Evolutionary conservation across 768 basidiomycete species (phyloP).

Genomic region (Rhodotorula graminis): DNA sequence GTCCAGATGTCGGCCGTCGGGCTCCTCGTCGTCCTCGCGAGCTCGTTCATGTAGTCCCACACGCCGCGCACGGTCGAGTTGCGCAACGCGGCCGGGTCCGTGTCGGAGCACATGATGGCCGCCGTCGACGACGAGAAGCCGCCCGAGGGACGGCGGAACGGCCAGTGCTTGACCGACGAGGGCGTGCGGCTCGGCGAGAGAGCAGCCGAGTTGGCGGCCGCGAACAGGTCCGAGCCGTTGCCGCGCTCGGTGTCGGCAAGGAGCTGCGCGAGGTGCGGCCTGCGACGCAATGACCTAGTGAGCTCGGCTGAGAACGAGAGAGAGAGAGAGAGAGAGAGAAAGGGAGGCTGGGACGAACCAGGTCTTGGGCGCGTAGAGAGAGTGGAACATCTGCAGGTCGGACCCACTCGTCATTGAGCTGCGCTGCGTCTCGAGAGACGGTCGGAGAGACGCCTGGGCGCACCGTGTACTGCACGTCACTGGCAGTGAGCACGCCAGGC

Average conservation of each 20-base stretch:
- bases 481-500: constrained; percentile 18
- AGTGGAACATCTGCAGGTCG: constrained; percentile 2
- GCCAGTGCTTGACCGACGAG: constrained; percentile 1
- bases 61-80: not conserved
- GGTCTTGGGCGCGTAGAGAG: constrained; percentile 23
- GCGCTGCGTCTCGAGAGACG: too few relatives aligned
- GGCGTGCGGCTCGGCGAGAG: not conserved
- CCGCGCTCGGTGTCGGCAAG: constrained; percentile 18
- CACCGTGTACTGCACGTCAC: constrained; percentile 26
- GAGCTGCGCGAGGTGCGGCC: constrained; percentile 30
- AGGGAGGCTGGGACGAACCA: constrained; percentile 3
- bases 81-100: not conserved
- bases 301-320: too few relatives aligned
- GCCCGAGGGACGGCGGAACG: constrained; percentile 25
- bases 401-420: not conserved
- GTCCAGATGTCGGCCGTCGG: constrained; percentile 32
- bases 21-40: constrained; percentile 13
- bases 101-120: constrained; percentile 38
- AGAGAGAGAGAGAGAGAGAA: too few relatives aligned
- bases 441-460: not conserved
- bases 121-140: not conserved
- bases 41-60: constrained; percentile 10
- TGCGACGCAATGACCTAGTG: not conserved
- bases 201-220: constrained; percentile 3
- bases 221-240: constrained; percentile 15